Conservation (phyloP, 805 yeast genomes). For the Saccharomycopsis oosterbeekiorum region DNA sequence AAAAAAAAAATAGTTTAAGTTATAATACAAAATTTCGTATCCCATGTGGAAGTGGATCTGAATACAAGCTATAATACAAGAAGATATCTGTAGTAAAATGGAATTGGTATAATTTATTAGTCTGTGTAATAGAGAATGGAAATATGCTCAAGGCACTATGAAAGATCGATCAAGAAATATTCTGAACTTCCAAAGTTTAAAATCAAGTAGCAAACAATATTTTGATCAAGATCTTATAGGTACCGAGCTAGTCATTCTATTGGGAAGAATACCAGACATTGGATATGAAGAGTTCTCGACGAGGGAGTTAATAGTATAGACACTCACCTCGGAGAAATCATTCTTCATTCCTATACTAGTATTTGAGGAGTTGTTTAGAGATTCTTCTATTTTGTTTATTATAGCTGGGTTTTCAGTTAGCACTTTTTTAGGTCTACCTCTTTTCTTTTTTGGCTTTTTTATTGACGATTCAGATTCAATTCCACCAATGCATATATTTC, state of each 20-base stretch:
- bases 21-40: background rate
- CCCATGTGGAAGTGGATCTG: background rate
- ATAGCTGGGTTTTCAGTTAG: conserved; percentile 2
- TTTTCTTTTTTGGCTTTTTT: conserved; percentile 26
- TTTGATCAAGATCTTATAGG: background rate
- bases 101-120: background rate
- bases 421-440: conserved; percentile 29
- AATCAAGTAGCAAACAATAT: background rate
- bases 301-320: background rate
- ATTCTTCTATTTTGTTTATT: conserved; percentile 9
- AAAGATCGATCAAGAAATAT: background rate
- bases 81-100: background rate
- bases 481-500: conserved; percentile 80
- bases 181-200: background rate
- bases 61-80: background rate
- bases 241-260: background rate
- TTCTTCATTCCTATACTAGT: background rate
- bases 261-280: background rate
- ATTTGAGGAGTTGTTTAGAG: conserved; percentile 5
- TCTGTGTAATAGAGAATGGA: too few relatives aligned
- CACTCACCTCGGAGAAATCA: background rate
- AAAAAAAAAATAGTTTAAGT: background rate
- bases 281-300: background rate
- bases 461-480: conserved; percentile 29
- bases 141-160: background rate